Evolutionary conservation across 352 stramenopile genomes (phyloP).

Genomic region (Globisporangium solare): DNA sequence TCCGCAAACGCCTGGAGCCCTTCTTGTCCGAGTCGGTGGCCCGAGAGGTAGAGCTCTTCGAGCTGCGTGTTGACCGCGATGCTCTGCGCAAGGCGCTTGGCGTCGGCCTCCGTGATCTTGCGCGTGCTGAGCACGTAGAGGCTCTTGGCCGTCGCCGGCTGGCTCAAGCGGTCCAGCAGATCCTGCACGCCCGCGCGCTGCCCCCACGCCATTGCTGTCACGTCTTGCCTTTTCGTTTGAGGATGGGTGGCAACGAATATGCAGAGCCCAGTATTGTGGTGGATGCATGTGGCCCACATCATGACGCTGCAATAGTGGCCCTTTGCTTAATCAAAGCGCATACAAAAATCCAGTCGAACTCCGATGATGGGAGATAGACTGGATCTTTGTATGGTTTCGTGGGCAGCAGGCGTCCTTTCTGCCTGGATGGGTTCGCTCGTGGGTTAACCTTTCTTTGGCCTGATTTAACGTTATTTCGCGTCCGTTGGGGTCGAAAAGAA

Average conservation of each 20-base stretch:
- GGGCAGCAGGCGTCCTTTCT: too few relatives aligned
- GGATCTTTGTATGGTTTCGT: neutral
- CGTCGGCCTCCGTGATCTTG: constrained; percentile 52
- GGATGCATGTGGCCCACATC: neutral
- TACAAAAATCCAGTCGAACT: too few relatives aligned
- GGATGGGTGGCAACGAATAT: constrained; percentile 1
- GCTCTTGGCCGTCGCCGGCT: constrained; percentile 53
- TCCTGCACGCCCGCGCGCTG: constrained; percentile 67
- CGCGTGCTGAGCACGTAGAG: constrained; percentile 76
- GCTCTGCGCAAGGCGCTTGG: constrained; percentile 36
- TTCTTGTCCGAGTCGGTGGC: constrained; percentile 43
- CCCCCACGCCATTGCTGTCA: constrained; percentile 64
- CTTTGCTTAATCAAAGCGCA: neutral
- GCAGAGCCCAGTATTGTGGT: constrained; percentile 1
- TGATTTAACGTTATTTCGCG: constrained; percentile 5
- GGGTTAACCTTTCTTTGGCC: neutral
- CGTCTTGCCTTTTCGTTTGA: neutral
- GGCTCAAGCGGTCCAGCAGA: constrained; percentile 55
- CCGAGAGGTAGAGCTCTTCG: constrained; percentile 74
- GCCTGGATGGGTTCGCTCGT: neutral
- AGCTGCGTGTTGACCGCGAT: constrained; percentile 58
- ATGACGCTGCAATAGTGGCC: neutral
- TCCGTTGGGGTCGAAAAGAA: neutral
- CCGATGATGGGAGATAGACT: neutral
- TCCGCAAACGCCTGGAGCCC: constrained; percentile 56